Evolutionary conservation across 1,284 basidiomycete genomes (phyloP), one percentile per base, ranked within the genome.

Genomic region (Puccinia brachypodii): DNA sequence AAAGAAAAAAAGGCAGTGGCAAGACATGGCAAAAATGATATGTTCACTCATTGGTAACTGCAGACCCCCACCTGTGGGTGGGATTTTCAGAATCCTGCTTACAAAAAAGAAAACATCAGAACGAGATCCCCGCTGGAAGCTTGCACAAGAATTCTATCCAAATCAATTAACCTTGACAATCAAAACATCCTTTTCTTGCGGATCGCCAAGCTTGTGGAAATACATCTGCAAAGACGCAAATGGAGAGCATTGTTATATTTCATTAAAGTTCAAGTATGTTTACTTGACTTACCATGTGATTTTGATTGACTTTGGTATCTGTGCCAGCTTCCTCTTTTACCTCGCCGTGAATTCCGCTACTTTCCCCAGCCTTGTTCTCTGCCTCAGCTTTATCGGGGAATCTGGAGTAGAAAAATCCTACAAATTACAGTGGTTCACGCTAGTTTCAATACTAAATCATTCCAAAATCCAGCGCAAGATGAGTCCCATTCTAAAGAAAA

Each of bases 61-160:
- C 88, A 1, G 89, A 85, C 28, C 87, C 87, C 88, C 89, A 94
- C 89, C 92, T 90, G 89, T 90, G 92, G 81, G 90, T n/a, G n/a
- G n/a, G n/a, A n/a, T n/a, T n/a, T n/a, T n/a, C n/a, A n/a, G n/a
- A n/a, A n/a, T n/a, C n/a, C n/a, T n/a, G n/a, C n/a, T n/a, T n/a
- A n/a, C n/a, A n/a, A 50, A 50, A 62, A 58, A 28, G 25, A 75
- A 75, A 75, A 22, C 9, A 58, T 58, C 22, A 50, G 47, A 50
- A 50, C 11, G 11, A 50, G 22, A 50, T 50, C 47, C 22, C 11
- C n/a, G n/a, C n/a, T n/a, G n/a, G n/a, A n/a, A n/a, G n/a, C 22
- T 19, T 25, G 28, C 11, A 36, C 14, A 44, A 72, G 47, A 72
- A 33, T 53, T 53, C 7, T 53, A 22, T 74, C 1, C 31, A 47